These are phyloP conservation scores for Pichia phayaonensis DNA, from an alignment of 805 yeast species.

Conservation along the genomic window DNA sequence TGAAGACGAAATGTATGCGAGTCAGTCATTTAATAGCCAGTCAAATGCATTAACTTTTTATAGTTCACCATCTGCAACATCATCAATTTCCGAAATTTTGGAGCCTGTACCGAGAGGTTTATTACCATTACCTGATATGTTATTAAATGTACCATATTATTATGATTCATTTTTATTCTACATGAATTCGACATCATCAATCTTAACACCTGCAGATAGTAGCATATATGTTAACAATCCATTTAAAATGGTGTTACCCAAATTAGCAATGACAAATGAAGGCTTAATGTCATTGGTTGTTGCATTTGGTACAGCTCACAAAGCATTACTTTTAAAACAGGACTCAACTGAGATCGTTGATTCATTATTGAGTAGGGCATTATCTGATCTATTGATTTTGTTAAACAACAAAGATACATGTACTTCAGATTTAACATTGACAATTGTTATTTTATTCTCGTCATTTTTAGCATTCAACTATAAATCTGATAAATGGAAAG, in stretches of 20 bases:
- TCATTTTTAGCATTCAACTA: slow-evolving; percentile 46
- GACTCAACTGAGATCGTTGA: slow-evolving; percentile 36
- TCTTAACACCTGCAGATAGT: slow-evolving; percentile 60
- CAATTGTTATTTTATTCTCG: slow-evolving; percentile 50
- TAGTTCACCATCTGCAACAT: slow-evolving; percentile 8
- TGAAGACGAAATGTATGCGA: not conserved
- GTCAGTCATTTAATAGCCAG: no score
- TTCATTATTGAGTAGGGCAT: slow-evolving; percentile 46
- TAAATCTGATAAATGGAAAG: slow-evolving; percentile 47
- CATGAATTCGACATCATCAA: slow-evolving; percentile 49
- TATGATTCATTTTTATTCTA: slow-evolving; percentile 57
- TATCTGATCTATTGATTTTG: slow-evolving; percentile 46
- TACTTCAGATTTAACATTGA: slow-evolving; percentile 59
- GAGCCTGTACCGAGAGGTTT: slow-evolving; percentile 29
- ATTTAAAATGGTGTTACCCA: slow-evolving; percentile 55
- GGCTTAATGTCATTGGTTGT: slow-evolving; percentile 50
- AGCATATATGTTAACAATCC: slow-evolving; percentile 60
- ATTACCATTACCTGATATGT: slow-evolving; percentile 52
- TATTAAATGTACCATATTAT: slow-evolving; percentile 52
- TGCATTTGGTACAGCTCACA: slow-evolving; percentile 41
- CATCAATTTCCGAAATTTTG: slow-evolving; percentile 14
- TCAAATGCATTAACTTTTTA: no score
- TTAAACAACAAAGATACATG: slow-evolving; percentile 45
- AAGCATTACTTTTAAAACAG: slow-evolving; percentile 17
- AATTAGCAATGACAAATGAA: slow-evolving; percentile 54